Evolutionary conservation across 176 grass and related monocot genomes (phyloP), one percentile per base, ranked within the genome.

Genomic region (Tuctoria greenei): DNA sequence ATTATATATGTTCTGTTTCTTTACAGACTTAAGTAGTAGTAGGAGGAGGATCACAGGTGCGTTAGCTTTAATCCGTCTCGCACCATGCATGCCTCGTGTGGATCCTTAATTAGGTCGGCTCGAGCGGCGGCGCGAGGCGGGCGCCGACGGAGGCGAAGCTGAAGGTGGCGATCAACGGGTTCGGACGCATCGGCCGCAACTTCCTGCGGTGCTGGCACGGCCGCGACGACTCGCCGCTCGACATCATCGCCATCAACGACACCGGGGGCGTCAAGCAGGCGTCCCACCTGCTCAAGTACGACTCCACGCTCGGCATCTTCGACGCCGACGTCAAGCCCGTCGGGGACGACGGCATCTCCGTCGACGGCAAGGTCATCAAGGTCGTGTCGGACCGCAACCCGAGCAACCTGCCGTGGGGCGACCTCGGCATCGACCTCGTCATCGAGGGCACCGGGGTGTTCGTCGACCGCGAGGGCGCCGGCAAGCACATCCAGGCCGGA

Each of bases 131-230:
- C 4, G 10, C 56, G 4, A 8, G 81, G 61, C 80, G 83, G 55
- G 86, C 82, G 49, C 79, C 80, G 68, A 80, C 92, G 88, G 88
- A 95, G 77, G 86, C 85, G 26, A 95, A 91, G 83, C 83, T 95
- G 10, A 90, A 91, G 83, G 92, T 95, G 83, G 92, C 88, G 51
- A 95, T 95, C 88, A 95, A 95, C 76, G 92, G 92, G 20, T 95
- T 95, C 86, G 92, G 92, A 24, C 92, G 92, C 41, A 95, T 95
- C 82, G 92, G 92, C 17, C 86, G 92, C 80, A 95, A 95, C 86
- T 95, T 95, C 88, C 83, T 95, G 7, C 88, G 92, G 6, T 90
- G 88, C 92, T 90, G 88, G 92, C 92, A 91, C 83, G 92, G 88
- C 7, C 88, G 88, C 62, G 80, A 75, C 63, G 76, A 69, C 36